phyloP scores from a whole-genome alignment of 495 filamentous ascomycete genomes.

The Chaetomium tenue region DNA sequence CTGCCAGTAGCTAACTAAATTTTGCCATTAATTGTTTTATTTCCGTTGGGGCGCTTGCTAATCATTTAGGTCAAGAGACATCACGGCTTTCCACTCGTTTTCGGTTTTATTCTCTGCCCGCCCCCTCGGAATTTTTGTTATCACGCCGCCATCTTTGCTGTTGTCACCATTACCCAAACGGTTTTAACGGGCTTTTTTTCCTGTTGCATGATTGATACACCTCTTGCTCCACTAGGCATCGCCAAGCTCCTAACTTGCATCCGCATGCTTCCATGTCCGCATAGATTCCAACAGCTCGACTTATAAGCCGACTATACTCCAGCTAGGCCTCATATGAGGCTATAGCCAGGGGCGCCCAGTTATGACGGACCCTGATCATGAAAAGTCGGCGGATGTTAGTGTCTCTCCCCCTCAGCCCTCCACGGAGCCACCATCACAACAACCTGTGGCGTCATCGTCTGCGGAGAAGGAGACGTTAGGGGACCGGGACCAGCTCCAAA shows the following conservation, averaged over 20 bases:
- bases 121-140: background rate
- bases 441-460: constrained; percentile 13
- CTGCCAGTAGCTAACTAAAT: background rate
- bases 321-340: background rate
- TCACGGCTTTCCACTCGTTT: background rate
- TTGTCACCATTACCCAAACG: background rate
- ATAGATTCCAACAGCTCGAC: background rate
- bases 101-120: background rate
- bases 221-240: constrained; percentile 5
- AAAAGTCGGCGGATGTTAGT: constrained; percentile 13
- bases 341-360: background rate
- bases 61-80: background rate
- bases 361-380: constrained; percentile 14
- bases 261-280: background rate
- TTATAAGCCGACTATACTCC: background rate
- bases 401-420: constrained; percentile 15
- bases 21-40: background rate
- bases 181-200: background rate
- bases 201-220: background rate
- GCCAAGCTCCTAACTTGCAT: background rate
- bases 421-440: constrained; percentile 10
- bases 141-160: background rate
- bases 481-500: constrained; percentile 13
- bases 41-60: background rate
- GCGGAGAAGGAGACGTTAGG: constrained; percentile 20